These are phyloP conservation scores for Blastobotrys persicus DNA, from an alignment of 1,139 yeast species.

Conservation along the genomic window DNA sequence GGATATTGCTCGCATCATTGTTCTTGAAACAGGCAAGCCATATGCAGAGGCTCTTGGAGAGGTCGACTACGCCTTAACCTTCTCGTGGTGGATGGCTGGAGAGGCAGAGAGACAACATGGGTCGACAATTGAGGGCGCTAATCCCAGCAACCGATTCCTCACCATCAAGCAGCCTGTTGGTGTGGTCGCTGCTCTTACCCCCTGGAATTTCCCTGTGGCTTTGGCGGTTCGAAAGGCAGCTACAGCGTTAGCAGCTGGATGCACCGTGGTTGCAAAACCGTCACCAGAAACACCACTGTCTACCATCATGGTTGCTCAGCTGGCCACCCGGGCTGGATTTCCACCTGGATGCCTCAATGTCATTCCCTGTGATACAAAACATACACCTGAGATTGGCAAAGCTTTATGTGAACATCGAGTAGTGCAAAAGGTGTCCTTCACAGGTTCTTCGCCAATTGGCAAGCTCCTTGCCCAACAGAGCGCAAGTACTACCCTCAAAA, in stretches of 20 bases:
- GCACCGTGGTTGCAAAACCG: conserved; percentile 85
- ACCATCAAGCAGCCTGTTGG: conserved; percentile 81
- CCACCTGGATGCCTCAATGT: conserved; percentile 79
- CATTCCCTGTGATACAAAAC: conserved; percentile 45
- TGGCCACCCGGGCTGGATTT: conserved; percentile 74
- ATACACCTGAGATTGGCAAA: conserved; percentile 57
- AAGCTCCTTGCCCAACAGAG: conserved; percentile 67
- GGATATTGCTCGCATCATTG: conserved; percentile 67
- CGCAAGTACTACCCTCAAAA: conserved; percentile 70
- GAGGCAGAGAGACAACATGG: conserved; percentile 78
- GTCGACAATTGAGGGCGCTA: conserved; percentile 63
- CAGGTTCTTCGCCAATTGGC: conserved; percentile 86
- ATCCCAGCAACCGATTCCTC: conserved; percentile 54
- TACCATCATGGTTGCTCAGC: conserved; percentile 71
- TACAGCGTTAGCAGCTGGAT: conserved; percentile 90
- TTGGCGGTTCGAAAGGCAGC: conserved; percentile 89
- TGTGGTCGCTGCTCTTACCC: conserved; percentile 83
- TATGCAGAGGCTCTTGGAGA: conserved; percentile 72
- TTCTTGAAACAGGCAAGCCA: conserved; percentile 83
- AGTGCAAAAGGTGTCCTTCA: conserved; percentile 77
- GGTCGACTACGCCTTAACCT: conserved; percentile 70
- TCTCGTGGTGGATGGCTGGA: conserved; percentile 81
- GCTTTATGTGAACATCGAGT: conserved; percentile 63
- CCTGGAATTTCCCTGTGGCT: conserved; percentile 94
- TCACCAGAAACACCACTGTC: conserved; percentile 85